Evolutionary conservation across 345 rosid genomes (phyloP).

Genomic region (Erysimum cheiranthoides): DNA sequence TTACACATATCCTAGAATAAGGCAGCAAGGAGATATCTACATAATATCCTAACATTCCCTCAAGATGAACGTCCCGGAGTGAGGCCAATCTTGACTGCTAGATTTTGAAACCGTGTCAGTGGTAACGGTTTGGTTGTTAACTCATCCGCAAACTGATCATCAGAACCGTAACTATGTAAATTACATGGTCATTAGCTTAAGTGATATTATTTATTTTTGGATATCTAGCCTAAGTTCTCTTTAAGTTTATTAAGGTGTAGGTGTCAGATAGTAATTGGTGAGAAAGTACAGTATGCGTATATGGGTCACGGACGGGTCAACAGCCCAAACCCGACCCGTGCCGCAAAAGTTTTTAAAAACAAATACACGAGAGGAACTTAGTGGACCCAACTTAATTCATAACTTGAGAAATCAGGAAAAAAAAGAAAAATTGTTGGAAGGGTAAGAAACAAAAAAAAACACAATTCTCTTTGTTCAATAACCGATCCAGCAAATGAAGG

Average conservation of each 20-base stretch:
- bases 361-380: conserved; percentile 5
- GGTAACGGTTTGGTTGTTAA: too few relatives aligned
- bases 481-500: conserved; percentile 33
- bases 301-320: conserved; percentile 8
- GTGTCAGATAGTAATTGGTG: too few relatives aligned
- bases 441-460: background rate
- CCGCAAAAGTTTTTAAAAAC: conserved; percentile 9
- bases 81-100: background rate
- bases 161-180: too few relatives aligned
- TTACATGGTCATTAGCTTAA: too few relatives aligned
- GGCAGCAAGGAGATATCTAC: too few relatives aligned
- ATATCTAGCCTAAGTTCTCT: too few relatives aligned
- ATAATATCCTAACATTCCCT: background rate
- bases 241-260: too few relatives aligned
- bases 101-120: background rate
- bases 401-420: background rate
- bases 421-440: background rate
- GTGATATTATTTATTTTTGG: too few relatives aligned
- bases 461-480: conserved; percentile 14
- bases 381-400: conserved; percentile 4
- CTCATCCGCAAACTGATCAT: too few relatives aligned
- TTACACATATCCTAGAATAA: too few relatives aligned
- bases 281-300: background rate
- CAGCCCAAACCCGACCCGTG: conserved; percentile 11
- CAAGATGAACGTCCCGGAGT: background rate